Evolutionary conservation across 371 early-diverging fungal genomes (phyloP).

Genomic region (Mucor mucedo): DNA sequence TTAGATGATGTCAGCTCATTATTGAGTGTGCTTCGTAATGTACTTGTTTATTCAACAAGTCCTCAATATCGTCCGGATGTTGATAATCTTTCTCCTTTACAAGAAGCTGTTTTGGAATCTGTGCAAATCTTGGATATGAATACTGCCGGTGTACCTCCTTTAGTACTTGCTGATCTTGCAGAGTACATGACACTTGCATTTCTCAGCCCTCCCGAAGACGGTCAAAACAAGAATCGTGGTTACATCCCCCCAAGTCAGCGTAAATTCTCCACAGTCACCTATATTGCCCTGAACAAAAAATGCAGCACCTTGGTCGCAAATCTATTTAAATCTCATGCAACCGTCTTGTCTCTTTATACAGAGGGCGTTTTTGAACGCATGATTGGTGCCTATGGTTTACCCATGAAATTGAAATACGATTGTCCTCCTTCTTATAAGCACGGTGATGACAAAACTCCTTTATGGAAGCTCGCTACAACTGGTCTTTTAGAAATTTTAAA

Average conservation of each 20-base stretch:
- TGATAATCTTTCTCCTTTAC: conserved; percentile 61
- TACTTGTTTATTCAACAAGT: conserved; percentile 60
- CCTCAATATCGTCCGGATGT: conserved; percentile 63
- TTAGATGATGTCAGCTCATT: conserved; percentile 62
- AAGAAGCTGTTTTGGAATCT: conserved; percentile 61
- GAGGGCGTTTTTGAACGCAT: conserved; percentile 73
- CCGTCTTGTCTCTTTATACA: conserved; percentile 59
- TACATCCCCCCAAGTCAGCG: conserved; percentile 46
- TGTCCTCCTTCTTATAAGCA: conserved; percentile 78
- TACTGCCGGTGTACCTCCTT: conserved; percentile 46
- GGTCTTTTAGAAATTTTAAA: conserved; percentile 68
- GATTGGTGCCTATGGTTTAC: conserved; percentile 67
- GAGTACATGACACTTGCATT: conserved; percentile 62
- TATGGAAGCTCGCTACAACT: conserved; percentile 78
- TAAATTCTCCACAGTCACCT: conserved; percentile 59
- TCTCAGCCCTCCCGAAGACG: conserved; percentile 40
- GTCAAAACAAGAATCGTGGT: conserved; percentile 25
- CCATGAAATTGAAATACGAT: conserved; percentile 79
- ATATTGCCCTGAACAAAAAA: conserved; percentile 78
- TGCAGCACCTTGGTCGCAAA: conserved; percentile 61
- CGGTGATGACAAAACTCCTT: conserved; percentile 71
- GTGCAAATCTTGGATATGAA: conserved; percentile 49
- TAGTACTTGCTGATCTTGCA: conserved; percentile 51
- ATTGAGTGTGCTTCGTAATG: conserved; percentile 58
- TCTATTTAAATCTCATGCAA: conserved; percentile 61